Base-by-base conservation (phyloP, 805 yeast genomes). In the Monosporozyma yasuniensis region DNA sequence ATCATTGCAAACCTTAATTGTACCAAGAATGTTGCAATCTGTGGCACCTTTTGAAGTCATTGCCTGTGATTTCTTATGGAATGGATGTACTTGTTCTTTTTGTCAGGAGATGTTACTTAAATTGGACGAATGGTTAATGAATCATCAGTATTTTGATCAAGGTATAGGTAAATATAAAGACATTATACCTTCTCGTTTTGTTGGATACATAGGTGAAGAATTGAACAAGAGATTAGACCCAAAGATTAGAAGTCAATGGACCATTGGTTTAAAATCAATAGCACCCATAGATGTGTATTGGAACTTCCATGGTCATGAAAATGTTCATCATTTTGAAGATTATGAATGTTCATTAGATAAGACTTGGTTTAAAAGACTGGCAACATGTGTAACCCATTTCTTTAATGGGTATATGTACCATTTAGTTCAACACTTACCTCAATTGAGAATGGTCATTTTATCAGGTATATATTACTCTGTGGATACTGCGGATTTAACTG, bases 21-120 rank as follows among this genome's bases (percentile, higher is more conserved):
- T 81, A 0, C 88, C 90, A 2, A 78, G 79, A 4, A 70, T 83
- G 48, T 61, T 85, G 54, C 79, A 80, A 50, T 68, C 81, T 0
- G 67, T 82, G 19, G 71, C 87, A 0, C 78, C 87, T 53, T 85
- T 84, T 61, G 95, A 85, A 55, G 82, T 81, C 50, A 61, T 82
- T 6, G 79, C 81, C 60, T 83, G 87, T 44, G 84, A 82, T 53
- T 54, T 85, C 47, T 63, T 85, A 22, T 85, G 91, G 90, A 84
- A 84, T 60, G 91, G 91, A 0, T 84, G 91, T 62, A 74, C 73
- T 37, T 85, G 95, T 60, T 52, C 55, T 0, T 77, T 73, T 54
- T 85, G 95, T 57, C 66, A 67, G 12, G 68, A 67, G 47, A 69
- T 68, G 39, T 63, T 84, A 22, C 74, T 75, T 0, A 54, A 75